These are phyloP conservation scores for Yamadazyma songkhlaensis DNA, from an alignment of 1,139 yeast genomes.

Conservation along the genomic window DNA sequence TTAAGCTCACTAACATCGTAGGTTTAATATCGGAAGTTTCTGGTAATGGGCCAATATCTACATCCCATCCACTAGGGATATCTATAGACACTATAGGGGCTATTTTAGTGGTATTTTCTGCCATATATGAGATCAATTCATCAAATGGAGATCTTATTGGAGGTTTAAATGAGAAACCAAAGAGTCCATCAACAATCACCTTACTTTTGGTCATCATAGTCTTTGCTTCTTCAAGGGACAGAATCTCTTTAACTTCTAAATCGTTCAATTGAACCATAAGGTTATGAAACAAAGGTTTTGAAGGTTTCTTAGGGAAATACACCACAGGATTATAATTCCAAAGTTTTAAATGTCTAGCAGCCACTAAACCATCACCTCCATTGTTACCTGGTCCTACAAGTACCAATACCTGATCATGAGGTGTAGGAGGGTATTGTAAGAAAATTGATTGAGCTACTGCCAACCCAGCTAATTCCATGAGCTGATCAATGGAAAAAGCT, in stretches of 20 bases:
- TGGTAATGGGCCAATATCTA: constrained; percentile 69
- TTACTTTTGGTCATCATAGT: constrained; percentile 20
- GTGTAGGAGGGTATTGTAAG: constrained; percentile 50
- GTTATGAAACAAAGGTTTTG: constrained; percentile 41
- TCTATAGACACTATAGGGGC: constrained; percentile 79
- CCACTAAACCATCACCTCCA: constrained; percentile 96
- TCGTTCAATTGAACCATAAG: constrained; percentile 59
- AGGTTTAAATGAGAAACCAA: constrained; percentile 91
- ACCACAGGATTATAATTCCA: constrained; percentile 74
- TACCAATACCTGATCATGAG: constrained; percentile 51
- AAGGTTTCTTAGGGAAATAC: constrained; percentile 61
- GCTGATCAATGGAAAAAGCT: constrained; percentile 85
- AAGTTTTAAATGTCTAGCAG: constrained; percentile 82
- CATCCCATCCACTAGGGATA: constrained; percentile 97
- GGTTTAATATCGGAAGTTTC: constrained; percentile 41
- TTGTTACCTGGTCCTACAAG: constrained; percentile 95
- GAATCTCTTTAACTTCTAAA: constrained; percentile 47
- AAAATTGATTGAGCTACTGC: constrained; percentile 88
- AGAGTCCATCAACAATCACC: constrained; percentile 73
- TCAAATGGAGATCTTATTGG: constrained; percentile 83
- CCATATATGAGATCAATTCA: constrained; percentile 49
- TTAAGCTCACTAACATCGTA: constrained; percentile 68
- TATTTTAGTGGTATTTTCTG: constrained; percentile 25
- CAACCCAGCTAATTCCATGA: constrained; percentile 95
- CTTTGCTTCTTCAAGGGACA: constrained; percentile 34